Conservation (phyloP, 768 basidiomycete species). For the Myochromella boudieri region DNA sequence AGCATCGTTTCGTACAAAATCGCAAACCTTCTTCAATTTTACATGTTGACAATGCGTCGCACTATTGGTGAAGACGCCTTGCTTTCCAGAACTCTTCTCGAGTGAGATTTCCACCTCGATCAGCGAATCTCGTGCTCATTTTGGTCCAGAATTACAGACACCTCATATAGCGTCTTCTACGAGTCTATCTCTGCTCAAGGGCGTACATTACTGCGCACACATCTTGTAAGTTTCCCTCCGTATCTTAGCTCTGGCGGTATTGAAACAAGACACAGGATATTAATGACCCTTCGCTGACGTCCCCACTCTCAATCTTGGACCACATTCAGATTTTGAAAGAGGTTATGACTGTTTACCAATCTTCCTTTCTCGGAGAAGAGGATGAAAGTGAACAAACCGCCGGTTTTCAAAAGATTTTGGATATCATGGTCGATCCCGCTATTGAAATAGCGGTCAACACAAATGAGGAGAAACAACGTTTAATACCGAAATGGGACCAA, state of each 20-base stretch:
- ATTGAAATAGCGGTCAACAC: conserved; percentile 71
- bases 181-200: conserved; percentile 87
- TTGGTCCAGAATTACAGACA: conserved; percentile 67
- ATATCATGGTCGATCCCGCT: conserved; percentile 83
- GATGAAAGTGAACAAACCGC: conserved; percentile 37
- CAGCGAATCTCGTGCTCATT: background rate
- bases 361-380: conserved; percentile 75
- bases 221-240: conserved; percentile 60
- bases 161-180: conserved; percentile 83
- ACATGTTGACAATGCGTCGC: conserved; percentile 86
- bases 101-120: conserved; percentile 49
- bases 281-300: conserved; percentile 68
- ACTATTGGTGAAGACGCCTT: conserved; percentile 87
- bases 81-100: conserved; percentile 72
- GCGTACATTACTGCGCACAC: conserved; percentile 54
- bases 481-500: conserved; percentile 71
- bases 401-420: conserved; percentile 71
- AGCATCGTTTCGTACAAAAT: conserved; percentile 91
- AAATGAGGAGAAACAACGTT: conserved; percentile 61
- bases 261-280: conserved; percentile 46
- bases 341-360: conserved; percentile 86
- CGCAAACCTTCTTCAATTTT: conserved; percentile 94
- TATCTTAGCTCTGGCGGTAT: too few species aligned
- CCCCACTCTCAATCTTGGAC: conserved; percentile 80
- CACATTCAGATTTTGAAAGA: conserved; percentile 83